These are phyloP conservation scores for Rosa chinensis DNA, from an alignment of 306 rosid genomes.

Conservation along the genomic window DNA sequence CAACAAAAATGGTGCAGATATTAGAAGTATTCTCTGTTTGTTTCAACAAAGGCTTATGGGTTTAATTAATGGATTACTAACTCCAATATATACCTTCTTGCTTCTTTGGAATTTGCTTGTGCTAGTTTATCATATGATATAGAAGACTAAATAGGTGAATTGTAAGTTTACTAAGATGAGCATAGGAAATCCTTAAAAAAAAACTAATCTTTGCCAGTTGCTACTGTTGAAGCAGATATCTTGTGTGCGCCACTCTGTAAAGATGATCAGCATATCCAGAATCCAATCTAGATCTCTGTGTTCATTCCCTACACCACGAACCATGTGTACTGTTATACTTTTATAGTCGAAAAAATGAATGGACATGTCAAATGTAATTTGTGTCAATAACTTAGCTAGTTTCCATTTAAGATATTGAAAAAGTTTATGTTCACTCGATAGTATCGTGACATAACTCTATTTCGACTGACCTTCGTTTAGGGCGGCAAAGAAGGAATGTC, in stretches of 20 bases:
- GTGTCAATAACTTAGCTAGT: no score
- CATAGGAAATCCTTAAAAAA: not conserved
- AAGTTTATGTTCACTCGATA: no score
- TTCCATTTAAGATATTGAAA: no score
- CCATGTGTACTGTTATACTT: no score
- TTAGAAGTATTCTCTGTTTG: not conserved
- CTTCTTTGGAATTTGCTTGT: not conserved
- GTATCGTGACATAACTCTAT: no score
- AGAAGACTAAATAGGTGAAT: not conserved
- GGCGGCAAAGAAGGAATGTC: no score
- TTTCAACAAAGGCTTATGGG: not conserved
- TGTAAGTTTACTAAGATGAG: not conserved
- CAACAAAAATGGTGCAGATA: not conserved
- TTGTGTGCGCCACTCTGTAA: not conserved
- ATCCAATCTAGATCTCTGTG: not conserved
- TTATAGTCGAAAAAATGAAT: no score
- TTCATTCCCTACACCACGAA: not conserved
- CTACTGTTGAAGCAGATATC: not conserved
- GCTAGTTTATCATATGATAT: not conserved
- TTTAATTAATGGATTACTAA: not conserved
- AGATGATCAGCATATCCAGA: not conserved
- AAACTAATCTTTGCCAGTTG: not conserved
- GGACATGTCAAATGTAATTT: no score
- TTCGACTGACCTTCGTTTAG: no score
- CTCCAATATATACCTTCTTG: not conserved